Percentiles rank a stretch among this genome's conserved stretches.
Evolutionary conservation across 805 yeast genomes (phyloP).

Genomic region (Lachancea waltii): DNA sequence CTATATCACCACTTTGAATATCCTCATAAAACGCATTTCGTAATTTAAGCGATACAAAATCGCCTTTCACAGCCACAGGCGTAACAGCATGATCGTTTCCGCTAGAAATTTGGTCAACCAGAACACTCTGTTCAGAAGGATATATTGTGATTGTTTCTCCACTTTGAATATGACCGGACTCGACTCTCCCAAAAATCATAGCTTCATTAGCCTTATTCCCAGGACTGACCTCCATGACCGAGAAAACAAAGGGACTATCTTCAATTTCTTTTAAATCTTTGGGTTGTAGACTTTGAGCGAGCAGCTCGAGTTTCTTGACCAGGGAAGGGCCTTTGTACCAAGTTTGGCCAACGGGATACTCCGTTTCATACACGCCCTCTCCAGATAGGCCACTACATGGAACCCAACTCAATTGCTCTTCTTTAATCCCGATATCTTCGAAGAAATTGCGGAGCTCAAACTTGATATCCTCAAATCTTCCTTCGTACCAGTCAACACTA

Average conservation of each 20-base stretch:
- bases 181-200: constrained; percentile 55
- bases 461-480: constrained; percentile 86
- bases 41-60: constrained; percentile 42
- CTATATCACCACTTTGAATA: constrained; percentile 62
- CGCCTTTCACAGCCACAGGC: constrained; percentile 46
- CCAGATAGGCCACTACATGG: constrained; percentile 96
- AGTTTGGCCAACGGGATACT: constrained; percentile 54
- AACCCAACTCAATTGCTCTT: constrained; percentile 76
- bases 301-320: constrained; percentile 68
- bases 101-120: constrained; percentile 34
- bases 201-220: constrained; percentile 44
- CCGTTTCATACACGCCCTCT: constrained; percentile 84
- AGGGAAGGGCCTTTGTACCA: constrained; percentile 91
- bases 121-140: constrained; percentile 41
- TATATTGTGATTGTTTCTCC: constrained; percentile 58
- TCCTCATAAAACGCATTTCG: constrained; percentile 35
- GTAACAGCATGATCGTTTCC: constrained; percentile 19
- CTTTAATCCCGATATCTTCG: constrained; percentile 73
- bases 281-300: constrained; percentile 17
- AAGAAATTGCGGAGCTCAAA: constrained; percentile 69
- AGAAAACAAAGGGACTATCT: constrained; percentile 46
- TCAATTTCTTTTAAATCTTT: constrained; percentile 21
- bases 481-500: constrained; percentile 88
- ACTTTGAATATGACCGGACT: constrained; percentile 60
- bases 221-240: constrained; percentile 56